Evolutionary conservation across 2,329 filamentous ascomycete genomes (phyloP).

Genomic region (Helicocarpus griseus): DNA sequence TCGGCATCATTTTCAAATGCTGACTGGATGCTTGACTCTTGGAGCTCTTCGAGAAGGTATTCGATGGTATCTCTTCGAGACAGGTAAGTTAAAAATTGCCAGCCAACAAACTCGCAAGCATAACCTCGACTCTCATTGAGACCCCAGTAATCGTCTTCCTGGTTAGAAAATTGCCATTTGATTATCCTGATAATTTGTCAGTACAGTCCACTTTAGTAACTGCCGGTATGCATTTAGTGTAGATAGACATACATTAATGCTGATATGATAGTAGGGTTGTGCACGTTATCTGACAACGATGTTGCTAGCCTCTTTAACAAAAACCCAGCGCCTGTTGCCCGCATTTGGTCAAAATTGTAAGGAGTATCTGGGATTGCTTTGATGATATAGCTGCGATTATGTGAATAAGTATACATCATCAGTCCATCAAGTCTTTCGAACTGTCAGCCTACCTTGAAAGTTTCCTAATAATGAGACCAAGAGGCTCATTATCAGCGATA

Average conservation of each 20-base stretch:
- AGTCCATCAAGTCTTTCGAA: not conserved
- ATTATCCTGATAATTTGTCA: slow-evolving; percentile 36
- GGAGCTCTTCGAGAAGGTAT: slow-evolving; percentile 45
- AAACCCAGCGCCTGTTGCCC: slow-evolving; percentile 28
- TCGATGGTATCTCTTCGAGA: slow-evolving; percentile 49
- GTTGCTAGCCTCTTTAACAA: slow-evolving; percentile 29
- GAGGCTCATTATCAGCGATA: slow-evolving; percentile 31
- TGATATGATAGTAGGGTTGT: slow-evolving; percentile 35
- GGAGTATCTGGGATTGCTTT: slow-evolving; percentile 31
- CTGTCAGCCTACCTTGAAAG: slow-evolving; percentile 24
- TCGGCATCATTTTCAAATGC: not conserved
- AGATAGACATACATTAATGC: slow-evolving; percentile 42
- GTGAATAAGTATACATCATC: not conserved
- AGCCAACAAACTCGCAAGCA: slow-evolving; percentile 54
- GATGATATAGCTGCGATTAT: slow-evolving; percentile 26
- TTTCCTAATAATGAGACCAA: slow-evolving; percentile 32
- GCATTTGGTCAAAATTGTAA: slow-evolving; percentile 37
- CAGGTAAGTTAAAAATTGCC: slow-evolving; percentile 49
- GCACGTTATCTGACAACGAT: slow-evolving; percentile 31
- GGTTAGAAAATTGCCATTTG: slow-evolving; percentile 46
- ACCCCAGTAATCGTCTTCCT: slow-evolving; percentile 44
- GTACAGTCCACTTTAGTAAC: not conserved
- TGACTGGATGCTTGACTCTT: not conserved
- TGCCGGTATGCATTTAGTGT: too few relatives aligned
- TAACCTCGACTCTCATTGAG: slow-evolving; percentile 47